Evolutionary conservation across 2,329 filamentous ascomycete species (phyloP), one percentile per base, ranked within the genome.

Genomic region (Phaeoacremonium minimum): DNA sequence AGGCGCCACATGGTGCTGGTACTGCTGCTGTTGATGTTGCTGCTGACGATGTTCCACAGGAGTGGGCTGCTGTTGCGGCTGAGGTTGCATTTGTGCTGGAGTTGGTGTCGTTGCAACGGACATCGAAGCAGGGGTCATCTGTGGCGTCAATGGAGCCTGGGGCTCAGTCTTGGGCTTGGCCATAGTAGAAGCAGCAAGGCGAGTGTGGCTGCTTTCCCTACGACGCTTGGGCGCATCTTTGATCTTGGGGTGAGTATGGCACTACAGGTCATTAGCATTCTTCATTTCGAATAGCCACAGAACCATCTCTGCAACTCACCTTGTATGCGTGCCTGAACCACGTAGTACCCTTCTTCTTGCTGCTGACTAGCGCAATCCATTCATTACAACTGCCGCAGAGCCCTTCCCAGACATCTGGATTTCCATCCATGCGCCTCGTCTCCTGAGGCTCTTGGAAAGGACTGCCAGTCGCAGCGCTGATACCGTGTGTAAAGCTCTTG

Each of bases 311-410:
- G 15, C 4, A n/a, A 57, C 66, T 57, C 61, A 86, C 84, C 75
- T 91, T 93, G 67, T 93, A 93, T 32, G 87, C 86, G 60, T 94
- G 87, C 46, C 87, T 73, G 60, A 91, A 94, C 86, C 87, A 94
- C 4, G 87, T 90, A 1, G 87, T 94, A n/a, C 86, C 86, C 66
- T 91, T 90, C 69, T 91, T 91, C 66, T 91, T 91, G 57, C 82
- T 88, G 64, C 84, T 90, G 29, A 89, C 84, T 22, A 90, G 67
- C 11, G 83, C 80, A 47, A 90, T 83, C 85, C 85, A 90, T 43
- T 88, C 83, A 46, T 82, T 83, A 61, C 85, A 90, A 53, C 79
- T 83, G 33, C 83, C 79, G 52, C 86, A 91, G 6, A 88, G 69
- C 3, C 83, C 86, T 55, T 91, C 85, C 83, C 83, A 88, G 4